Percentiles rank a stretch among this genome's conserved stretches.
Evolutionary conservation across 441 rosid genomes (phyloP).

Genomic region (Melastoma candidum): DNA sequence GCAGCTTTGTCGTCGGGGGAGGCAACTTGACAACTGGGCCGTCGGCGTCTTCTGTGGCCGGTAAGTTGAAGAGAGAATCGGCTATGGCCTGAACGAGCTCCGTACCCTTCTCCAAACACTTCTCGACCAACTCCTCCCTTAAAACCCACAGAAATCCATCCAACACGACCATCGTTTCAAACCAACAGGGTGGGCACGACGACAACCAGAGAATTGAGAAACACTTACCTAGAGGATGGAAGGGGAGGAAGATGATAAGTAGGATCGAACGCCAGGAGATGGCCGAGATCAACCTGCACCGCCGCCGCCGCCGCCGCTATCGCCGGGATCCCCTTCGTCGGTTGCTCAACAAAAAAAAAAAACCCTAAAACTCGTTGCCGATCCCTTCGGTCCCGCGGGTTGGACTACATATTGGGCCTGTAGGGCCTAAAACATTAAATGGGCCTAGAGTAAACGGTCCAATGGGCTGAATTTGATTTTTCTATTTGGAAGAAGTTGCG

Average conservation of each 20-base stretch:
- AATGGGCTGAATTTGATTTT: too few species aligned
- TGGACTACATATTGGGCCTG: too few species aligned
- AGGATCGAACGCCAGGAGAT: slow-evolving; percentile 58
- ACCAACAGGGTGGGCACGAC: too few species aligned
- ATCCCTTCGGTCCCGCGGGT: too few species aligned
- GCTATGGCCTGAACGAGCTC: slow-evolving; percentile 76
- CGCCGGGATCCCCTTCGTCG: too few species aligned
- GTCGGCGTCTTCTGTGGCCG: slow-evolving; percentile 64
- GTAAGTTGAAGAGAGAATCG: slow-evolving; percentile 52
- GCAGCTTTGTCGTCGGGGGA: slow-evolving; percentile 57
- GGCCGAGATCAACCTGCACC: slow-evolving; percentile 57
- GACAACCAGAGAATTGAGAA: not conserved
- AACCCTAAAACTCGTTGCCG: too few species aligned
- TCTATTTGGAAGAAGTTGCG: too few species aligned
- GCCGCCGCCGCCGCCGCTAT: slow-evolving; percentile 25
- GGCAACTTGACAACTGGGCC: slow-evolving; percentile 86
- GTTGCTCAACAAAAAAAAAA: too few species aligned
- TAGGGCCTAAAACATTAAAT: too few species aligned
- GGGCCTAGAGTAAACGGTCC: too few species aligned
- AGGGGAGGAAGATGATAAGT: slow-evolving; percentile 38
- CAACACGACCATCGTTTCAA: not conserved
- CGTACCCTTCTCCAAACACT: slow-evolving; percentile 48
- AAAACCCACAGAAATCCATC: not conserved
- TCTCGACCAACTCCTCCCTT: slow-evolving; percentile 66
- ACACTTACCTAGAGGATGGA: slow-evolving; percentile 57